These are phyloP conservation scores for Nicotiana sylvestris DNA, from an alignment of 257 asterid genomes.

Conservation along the genomic window DNA sequence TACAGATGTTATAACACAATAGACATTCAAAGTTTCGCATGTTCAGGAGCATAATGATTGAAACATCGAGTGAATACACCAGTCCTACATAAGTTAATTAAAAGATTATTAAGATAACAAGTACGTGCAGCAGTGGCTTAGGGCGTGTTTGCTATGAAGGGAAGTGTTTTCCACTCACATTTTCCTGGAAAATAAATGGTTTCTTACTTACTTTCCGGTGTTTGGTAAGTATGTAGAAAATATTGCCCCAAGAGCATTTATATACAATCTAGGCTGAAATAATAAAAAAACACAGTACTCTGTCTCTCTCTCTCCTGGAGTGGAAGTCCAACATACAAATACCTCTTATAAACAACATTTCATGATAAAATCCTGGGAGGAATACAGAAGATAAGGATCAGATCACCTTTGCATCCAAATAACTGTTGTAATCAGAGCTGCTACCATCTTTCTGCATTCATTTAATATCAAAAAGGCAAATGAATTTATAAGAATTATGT, in stretches of 20 bases:
- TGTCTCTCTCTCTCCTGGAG: not conserved
- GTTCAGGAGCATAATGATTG: not conserved
- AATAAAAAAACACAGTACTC: not conserved
- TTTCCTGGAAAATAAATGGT: too few relatives aligned
- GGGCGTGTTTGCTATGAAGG: not conserved
- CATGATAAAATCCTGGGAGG: not conserved
- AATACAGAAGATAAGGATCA: not conserved
- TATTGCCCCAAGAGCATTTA: too few relatives aligned
- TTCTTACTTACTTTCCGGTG: too few relatives aligned
- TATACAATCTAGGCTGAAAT: not conserved
- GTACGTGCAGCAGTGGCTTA: not conserved
- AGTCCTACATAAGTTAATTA: not conserved
- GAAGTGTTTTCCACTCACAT: too few relatives aligned
- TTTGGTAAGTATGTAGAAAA: too few relatives aligned
- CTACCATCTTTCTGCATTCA: slow-evolving; percentile 78
- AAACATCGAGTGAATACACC: not conserved
- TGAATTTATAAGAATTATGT: not conserved
- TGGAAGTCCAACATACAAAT: not conserved
- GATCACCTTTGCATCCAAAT: slow-evolving; percentile 82
- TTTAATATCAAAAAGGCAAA: slow-evolving; percentile 17
- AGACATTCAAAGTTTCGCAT: not conserved
- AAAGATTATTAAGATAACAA: not conserved
- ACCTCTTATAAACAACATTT: not conserved
- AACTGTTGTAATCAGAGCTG: slow-evolving; percentile 64
- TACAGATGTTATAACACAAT: not conserved